Evolutionary conservation across 176 grass and related monocot genomes (phyloP).

Genomic region (Thinopyrum elongatum): DNA sequence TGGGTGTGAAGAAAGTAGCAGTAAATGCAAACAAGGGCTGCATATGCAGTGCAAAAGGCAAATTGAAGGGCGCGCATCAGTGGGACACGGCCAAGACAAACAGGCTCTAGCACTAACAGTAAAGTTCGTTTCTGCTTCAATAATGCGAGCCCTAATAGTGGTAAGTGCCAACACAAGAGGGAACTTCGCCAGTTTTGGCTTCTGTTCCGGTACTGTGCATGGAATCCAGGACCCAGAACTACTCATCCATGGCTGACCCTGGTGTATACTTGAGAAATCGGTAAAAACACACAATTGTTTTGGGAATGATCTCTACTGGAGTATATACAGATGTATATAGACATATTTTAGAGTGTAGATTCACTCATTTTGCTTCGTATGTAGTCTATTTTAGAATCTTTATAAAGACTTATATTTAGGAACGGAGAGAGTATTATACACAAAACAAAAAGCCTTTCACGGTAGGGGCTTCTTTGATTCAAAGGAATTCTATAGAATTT

Average conservation of each 20-base stretch:
- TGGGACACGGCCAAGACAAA: constrained; percentile 26
- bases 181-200: not conserved
- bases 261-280: too few species aligned
- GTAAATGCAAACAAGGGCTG: not conserved
- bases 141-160: not conserved
- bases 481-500: too few species aligned
- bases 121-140: constrained; percentile 12
- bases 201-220: not conserved
- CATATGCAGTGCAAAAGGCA: not conserved
- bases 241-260: not conserved
- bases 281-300: too few species aligned
- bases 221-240: not conserved
- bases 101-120: constrained; percentile 10
- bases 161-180: not conserved
- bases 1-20: not conserved
- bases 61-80: not conserved
- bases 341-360: too few species aligned
- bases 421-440: too few species aligned
- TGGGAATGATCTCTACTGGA: too few species aligned
- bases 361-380: too few species aligned
- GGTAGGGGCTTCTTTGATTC: too few species aligned
- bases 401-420: too few species aligned
- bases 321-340: too few species aligned
- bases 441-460: not conserved
- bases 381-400: too few species aligned